Evolutionary conservation across 2,329 filamentous ascomycete species (phyloP).

Genomic region (Neonectria sp.): DNA sequence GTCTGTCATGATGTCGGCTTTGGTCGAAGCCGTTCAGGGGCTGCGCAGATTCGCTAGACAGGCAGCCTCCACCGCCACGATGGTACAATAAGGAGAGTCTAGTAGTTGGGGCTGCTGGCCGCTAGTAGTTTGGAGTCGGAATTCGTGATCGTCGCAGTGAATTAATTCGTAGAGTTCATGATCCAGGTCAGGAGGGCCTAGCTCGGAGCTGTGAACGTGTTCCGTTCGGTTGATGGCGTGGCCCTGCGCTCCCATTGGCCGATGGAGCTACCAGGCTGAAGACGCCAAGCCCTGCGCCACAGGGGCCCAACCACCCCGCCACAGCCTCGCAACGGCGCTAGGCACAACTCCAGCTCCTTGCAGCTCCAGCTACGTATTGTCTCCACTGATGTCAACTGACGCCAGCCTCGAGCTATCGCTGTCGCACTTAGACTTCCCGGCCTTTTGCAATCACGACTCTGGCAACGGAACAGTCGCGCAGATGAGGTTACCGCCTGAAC

Average conservation of each 20-base stretch:
- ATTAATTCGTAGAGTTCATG: conserved; percentile 15
- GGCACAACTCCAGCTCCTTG: conserved; percentile 27
- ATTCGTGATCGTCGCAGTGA: conserved; percentile 15
- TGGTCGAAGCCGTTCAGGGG: conserved; percentile 25
- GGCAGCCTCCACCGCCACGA: conserved; percentile 32
- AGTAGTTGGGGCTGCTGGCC: conserved; percentile 15
- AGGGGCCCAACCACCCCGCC: conserved; percentile 35
- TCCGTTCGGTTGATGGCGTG: conserved; percentile 41
- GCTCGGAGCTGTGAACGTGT: conserved; percentile 42
- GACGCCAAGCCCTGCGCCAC: conserved; percentile 42
- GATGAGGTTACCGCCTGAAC: conserved; percentile 48
- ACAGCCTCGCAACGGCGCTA: conserved; percentile 44
- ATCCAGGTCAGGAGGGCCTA: conserved; percentile 19
- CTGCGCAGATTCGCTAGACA: conserved; percentile 36
- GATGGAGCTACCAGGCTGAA: conserved; percentile 43
- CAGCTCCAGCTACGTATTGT: conserved; percentile 40
- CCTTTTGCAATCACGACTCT: conserved; percentile 30
- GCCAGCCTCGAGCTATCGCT: conserved; percentile 33
- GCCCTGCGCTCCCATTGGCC: conserved; percentile 41
- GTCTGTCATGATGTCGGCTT: conserved; percentile 51
- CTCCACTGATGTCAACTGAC: conserved; percentile 47
- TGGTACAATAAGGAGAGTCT: conserved; percentile 17
- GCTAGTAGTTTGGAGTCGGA: conserved; percentile 24
- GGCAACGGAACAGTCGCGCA: conserved; percentile 39
- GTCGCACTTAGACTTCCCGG: conserved; percentile 23